phyloP scores from a whole-genome alignment of 129 eudicot species.

The Daucus carota region DH1_v3.0 NC_030385.2:8741501-8742000 shows the following conservation, averaged over 20 bases:
- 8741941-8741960: too few species aligned
- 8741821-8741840: too few species aligned
- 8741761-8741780: background rate
- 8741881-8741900: too few species aligned
- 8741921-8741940: too few species aligned
- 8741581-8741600: conserved; percentile 14
- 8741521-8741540: conserved; percentile 52
- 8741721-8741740: background rate
- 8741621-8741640: conserved; percentile 11
- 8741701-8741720: background rate
- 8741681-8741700: background rate
- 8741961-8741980: too few species aligned
- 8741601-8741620: background rate
- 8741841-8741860: too few species aligned
- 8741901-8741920: too few species aligned
- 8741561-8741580: conserved; percentile 88
- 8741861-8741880: too few species aligned
- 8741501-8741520: conserved; percentile 44
- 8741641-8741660: conserved; percentile 4
- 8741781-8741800: too few species aligned
- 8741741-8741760: background rate
- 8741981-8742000: too few species aligned
- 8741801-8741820: too few species aligned
- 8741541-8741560: conserved; percentile 67
- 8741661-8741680: background rate